A percentile compares a stretch with the other conserved stretches of the same genome.
phyloP scores from a whole-genome alignment of 805 yeast genomes.

The Kluyveromyces starmeri region DNA sequence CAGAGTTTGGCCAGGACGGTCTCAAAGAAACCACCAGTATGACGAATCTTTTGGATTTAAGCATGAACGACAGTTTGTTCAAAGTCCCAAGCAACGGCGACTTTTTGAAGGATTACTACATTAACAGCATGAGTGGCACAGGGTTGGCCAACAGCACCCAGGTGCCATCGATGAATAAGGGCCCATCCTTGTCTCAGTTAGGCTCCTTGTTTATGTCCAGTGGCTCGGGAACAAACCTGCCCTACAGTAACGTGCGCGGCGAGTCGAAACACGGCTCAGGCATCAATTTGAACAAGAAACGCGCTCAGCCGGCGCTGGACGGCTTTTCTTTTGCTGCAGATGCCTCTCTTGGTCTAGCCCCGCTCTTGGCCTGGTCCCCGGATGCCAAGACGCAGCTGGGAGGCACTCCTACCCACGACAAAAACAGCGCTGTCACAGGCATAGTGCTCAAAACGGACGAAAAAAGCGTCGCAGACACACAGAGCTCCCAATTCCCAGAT shows the following conservation, averaged over 20 bases:
- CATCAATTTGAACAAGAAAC: slow-evolving; percentile 2
- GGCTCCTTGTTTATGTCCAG: slow-evolving; percentile 8
- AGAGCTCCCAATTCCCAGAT: no score
- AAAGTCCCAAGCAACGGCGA: slow-evolving; percentile 22
- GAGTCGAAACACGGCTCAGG: slow-evolving; percentile 3
- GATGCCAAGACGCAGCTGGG: slow-evolving; percentile 6
- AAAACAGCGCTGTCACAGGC: not conserved
- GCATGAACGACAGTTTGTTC: slow-evolving; percentile 17
- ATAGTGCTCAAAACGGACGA: slow-evolving; percentile 4
- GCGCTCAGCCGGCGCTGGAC: slow-evolving; percentile 8
- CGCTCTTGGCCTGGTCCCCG: slow-evolving; percentile 41
- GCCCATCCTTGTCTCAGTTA: slow-evolving; percentile 13
- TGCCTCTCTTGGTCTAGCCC: slow-evolving; percentile 70
- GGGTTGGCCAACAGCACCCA: not conserved
- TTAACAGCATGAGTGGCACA: slow-evolving; percentile 4
- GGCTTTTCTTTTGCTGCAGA: slow-evolving; percentile 66
- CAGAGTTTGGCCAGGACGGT: no score
- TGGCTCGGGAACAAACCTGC: slow-evolving; percentile 1
- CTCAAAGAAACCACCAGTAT: slow-evolving; percentile 1
- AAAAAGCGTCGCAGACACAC: slow-evolving; percentile 5
- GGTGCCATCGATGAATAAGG: slow-evolving; percentile 3
- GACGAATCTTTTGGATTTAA: slow-evolving; percentile 3
- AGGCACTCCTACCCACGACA: not conserved
- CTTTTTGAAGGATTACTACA: slow-evolving; percentile 16
- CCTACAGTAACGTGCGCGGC: slow-evolving; percentile 4